Base-by-base conservation (phyloP, 139 green algal species). In the Micromonas pusilla region DNA sequence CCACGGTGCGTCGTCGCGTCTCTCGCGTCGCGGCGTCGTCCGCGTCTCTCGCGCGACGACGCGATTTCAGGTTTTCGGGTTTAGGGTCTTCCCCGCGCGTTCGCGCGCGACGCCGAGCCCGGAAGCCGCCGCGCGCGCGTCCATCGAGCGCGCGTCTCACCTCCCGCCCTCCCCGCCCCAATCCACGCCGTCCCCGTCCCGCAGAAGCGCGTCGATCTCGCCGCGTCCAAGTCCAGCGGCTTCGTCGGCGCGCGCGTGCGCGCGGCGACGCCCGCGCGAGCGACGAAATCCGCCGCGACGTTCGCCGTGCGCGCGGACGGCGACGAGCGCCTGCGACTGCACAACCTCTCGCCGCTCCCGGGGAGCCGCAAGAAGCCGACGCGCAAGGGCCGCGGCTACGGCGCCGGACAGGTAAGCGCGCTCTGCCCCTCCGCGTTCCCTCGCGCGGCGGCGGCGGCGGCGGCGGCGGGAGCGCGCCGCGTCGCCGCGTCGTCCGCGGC, bases 371-470 rank as follows among this genome's bases (percentile, higher is more conserved):
- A 81, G 33, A 78, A 83, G 45, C 81, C 92, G 73, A 95, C 87
- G 81, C 87, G 95, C 36, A 98, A 97, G 83, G 95, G 95, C 57
- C 90, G 95, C 82, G 95, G 95, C 77, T 89, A 96, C 82, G 92
- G 84, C 72, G 91, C 92, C 23, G 92, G 93, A 25, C 93, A 98
- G 91, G 92, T 94, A 65, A 62, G 25, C 28, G 6, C 23, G n/a
- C n/a, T n/a, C n/a, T n/a, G n/a, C n/a, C n/a, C n/a, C n/a, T n/a
- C n/a, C n/a, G n/a, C n/a, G n/a, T n/a, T n/a, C n/a, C n/a, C n/a
- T n/a, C n/a, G n/a, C n/a, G n/a, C n/a, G n/a, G n/a, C n/a, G n/a
- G n/a, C n/a, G n/a, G n/a, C n/a, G n/a, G n/a, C n/a, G n/a, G n/a
- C n/a, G n/a, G n/a, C n/a, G n/a, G n/a, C n/a, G n/a, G 9, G 9